Conservation (phyloP, 2,329 filamentous ascomycete species). For the Hymenoscyphus fraxineus region DNA sequence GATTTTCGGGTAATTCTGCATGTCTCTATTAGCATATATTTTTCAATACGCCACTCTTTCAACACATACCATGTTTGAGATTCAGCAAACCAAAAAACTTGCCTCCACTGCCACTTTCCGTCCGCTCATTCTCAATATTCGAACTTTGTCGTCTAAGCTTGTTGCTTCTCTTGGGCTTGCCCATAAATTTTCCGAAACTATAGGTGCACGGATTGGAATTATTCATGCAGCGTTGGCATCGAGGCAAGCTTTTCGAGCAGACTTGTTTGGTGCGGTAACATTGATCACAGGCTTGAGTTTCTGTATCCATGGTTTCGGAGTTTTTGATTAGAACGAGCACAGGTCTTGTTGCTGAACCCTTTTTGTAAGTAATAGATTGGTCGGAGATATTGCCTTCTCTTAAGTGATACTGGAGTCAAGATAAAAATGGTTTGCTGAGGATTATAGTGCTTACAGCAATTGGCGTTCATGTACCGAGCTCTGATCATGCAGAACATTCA, state of each 20-base stretch:
- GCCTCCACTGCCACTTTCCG: background rate
- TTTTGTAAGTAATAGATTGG: background rate
- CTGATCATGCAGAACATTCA: slow-evolving; percentile 9
- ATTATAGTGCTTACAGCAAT: slow-evolving; percentile 9
- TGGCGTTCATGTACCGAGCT: slow-evolving; percentile 3
- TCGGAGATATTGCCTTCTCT: slow-evolving; percentile 5
- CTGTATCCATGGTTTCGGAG: slow-evolving; percentile 9
- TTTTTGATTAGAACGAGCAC: background rate
- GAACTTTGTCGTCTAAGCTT: slow-evolving; percentile 3
- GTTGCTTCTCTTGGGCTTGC: slow-evolving; percentile 11
- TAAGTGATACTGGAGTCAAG: slow-evolving; percentile 6
- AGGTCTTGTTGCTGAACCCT: background rate
- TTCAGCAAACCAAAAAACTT: slow-evolving; percentile 11
- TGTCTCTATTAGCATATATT: background rate
- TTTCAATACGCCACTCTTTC: background rate
- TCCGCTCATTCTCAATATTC: background rate
- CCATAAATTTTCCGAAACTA: slow-evolving; percentile 13
- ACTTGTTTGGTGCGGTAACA: slow-evolving; percentile 11
- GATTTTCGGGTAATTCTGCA: slow-evolving; percentile 3
- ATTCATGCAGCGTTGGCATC: slow-evolving; percentile 9
- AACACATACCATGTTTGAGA: slow-evolving; percentile 5
- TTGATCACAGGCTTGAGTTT: slow-evolving; percentile 13
- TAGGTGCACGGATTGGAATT: slow-evolving; percentile 10
- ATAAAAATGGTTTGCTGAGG: background rate
- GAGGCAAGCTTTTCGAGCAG: slow-evolving; percentile 8